Evolutionary conservation across 768 basidiomycete species (phyloP).

Genomic region (Auriculariales sp.): DNA sequence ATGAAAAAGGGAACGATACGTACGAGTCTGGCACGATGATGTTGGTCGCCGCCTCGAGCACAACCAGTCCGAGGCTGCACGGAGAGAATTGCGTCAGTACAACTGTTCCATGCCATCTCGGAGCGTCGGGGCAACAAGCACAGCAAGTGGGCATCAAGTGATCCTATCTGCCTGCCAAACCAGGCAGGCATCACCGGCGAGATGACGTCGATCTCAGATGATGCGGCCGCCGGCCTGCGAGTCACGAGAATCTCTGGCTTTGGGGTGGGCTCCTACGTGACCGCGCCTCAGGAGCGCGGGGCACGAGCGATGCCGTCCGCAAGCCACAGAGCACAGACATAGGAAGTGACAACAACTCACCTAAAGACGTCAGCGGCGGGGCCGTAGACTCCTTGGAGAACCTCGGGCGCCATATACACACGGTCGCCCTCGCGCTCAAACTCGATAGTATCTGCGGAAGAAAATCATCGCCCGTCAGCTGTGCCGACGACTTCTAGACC

Average conservation of each 20-base stretch:
- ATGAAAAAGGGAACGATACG: conserved; percentile 22
- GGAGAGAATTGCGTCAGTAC: conserved; percentile 14
- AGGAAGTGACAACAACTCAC: conserved; percentile 29
- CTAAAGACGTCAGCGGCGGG: conserved; percentile 95
- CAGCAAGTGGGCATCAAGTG: too few species aligned
- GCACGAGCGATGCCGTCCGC: too few species aligned
- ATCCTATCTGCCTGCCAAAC: too few species aligned
- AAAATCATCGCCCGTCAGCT: conserved; percentile 5
- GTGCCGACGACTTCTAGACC: conserved; percentile 18
- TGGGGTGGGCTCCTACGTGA: too few species aligned
- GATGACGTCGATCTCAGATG: too few species aligned
- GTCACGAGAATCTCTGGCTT: too few species aligned
- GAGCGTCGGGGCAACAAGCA: too few species aligned
- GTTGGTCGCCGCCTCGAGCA: conserved; percentile 90
- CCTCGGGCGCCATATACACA: conserved; percentile 92
- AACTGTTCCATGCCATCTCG: too few species aligned
- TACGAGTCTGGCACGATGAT: conserved; percentile 94
- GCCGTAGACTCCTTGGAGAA: conserved; percentile 81
- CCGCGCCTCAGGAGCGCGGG: not conserved
- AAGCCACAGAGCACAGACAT: not conserved
- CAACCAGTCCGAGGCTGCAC: conserved; percentile 80
- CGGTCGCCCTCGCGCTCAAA: conserved; percentile 98
- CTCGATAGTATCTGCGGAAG: too few species aligned
- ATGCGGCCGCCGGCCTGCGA: too few species aligned
- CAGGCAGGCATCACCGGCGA: too few species aligned